These are phyloP conservation scores for Populus hybrid DNA, from an alignment of 441 rosid species.

Conservation along the genomic window DNA sequence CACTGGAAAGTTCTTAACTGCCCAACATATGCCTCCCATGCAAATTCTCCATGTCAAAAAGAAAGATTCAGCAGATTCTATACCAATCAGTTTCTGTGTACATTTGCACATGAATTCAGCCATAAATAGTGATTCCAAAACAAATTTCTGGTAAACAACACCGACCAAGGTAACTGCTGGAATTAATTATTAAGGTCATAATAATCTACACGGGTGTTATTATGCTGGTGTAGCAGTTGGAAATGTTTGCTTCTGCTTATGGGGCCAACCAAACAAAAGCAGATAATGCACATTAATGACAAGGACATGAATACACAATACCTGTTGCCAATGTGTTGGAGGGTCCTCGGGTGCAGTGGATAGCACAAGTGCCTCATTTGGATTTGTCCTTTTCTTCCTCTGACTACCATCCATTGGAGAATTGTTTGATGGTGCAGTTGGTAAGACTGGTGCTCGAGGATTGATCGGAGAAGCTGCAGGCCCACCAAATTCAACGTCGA, in stretches of 20 bases:
- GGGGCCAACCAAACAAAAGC: background rate
- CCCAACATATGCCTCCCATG: background rate
- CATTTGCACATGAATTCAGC: background rate
- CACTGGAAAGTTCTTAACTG: background rate
- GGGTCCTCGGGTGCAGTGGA: conserved; percentile 96
- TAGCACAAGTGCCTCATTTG: conserved; percentile 66
- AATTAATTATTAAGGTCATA: background rate
- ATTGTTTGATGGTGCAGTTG: conserved; percentile 34
- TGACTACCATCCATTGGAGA: conserved; percentile 47
- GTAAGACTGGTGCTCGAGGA: conserved; percentile 25
- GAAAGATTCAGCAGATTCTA: no score
- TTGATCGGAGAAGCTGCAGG: conserved; percentile 47
- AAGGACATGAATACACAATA: conserved; percentile 21
- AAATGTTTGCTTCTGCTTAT: background rate
- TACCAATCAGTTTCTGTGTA: background rate
- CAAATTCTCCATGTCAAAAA: background rate
- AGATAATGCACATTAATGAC: conserved; percentile 8
- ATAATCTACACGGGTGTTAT: background rate
- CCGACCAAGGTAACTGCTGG: background rate
- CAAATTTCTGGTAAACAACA: background rate
- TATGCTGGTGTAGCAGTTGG: background rate
- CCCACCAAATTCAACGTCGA: conserved; percentile 79
- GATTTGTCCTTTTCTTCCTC: conserved; percentile 68
- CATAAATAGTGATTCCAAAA: background rate
- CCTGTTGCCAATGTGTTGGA: conserved; percentile 99